These are phyloP conservation scores for Aspergillus eucalypticola DNA, from an alignment of 2,329 filamentous ascomycete genomes.

Conservation along the genomic window DNA sequence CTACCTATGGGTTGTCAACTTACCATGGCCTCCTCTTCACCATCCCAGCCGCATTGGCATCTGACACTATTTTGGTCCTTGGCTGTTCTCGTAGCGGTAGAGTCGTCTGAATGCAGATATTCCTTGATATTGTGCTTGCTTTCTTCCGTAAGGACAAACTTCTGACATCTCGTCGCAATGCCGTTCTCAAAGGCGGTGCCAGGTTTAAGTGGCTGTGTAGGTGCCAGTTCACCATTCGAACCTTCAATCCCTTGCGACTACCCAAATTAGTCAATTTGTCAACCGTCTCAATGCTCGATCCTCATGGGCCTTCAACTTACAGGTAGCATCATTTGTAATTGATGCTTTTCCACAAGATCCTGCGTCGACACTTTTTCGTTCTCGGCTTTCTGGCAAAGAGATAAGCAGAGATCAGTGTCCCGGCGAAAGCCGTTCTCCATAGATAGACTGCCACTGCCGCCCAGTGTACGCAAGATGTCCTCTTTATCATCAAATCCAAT, in stretches of 20 bases:
- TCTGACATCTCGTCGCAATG: neutral
- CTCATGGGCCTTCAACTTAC: conserved; percentile 10
- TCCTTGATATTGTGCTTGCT: conserved; percentile 22
- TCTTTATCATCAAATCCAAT: conserved; percentile 26
- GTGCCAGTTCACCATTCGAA: conserved; percentile 28
- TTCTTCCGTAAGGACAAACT: conserved; percentile 20
- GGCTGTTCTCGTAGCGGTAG: neutral
- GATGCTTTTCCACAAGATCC: conserved; percentile 29
- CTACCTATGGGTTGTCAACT: conserved; percentile 10
- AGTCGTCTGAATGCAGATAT: conserved; percentile 6
- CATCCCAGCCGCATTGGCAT: conserved; percentile 46
- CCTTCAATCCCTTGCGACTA: conserved; percentile 23
- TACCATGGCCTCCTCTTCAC: conserved; percentile 47
- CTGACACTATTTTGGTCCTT: conserved; percentile 20
- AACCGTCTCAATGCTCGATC: neutral
- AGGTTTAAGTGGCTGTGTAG: conserved; percentile 29
- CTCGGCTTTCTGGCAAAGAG: conserved; percentile 3
- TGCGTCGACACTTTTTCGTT: conserved; percentile 27
- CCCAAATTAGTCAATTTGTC: conserved; percentile 9
- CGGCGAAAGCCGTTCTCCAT: neutral
- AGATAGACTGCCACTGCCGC: neutral
- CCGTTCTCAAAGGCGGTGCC: conserved; percentile 6
- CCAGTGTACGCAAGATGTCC: neutral
- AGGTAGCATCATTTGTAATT: conserved; percentile 36
- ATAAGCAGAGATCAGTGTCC: neutral